Percentiles rank a stretch among this genome's conserved stretches.
These are phyloP conservation scores for Cucurbita moschata DNA, from an alignment of 306 rosid genomes.

Conservation along the genomic window DNA sequence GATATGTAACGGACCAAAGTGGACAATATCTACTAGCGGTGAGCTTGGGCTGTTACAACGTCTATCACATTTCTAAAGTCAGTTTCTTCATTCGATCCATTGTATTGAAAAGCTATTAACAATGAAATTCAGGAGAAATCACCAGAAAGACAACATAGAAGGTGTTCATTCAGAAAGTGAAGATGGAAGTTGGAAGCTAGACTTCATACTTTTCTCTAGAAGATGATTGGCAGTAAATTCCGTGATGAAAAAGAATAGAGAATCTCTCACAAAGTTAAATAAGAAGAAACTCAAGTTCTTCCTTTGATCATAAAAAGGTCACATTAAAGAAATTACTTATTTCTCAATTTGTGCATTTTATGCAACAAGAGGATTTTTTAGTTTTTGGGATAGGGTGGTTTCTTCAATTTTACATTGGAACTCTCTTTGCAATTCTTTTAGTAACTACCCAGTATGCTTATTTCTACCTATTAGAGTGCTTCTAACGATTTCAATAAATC, in stretches of 20 bases:
- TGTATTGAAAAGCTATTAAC: neutral
- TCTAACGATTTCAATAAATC: neutral
- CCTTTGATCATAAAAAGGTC: neutral
- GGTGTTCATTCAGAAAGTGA: neutral
- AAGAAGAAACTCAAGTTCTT: neutral
- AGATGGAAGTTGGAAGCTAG: neutral
- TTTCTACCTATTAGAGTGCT: neutral
- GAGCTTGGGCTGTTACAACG: too few relatives aligned
- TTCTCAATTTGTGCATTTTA: neutral
- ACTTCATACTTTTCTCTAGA: neutral
- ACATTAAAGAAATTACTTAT: neutral
- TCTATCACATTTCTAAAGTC: neutral
- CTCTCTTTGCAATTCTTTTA: neutral
- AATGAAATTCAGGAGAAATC: neutral
- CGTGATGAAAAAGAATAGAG: neutral
- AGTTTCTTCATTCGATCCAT: neutral
- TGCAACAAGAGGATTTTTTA: neutral
- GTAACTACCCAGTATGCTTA: neutral
- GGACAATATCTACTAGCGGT: too few relatives aligned
- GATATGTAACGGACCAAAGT: too few relatives aligned
- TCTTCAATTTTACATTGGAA: neutral
- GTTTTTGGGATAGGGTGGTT: neutral
- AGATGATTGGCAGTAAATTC: neutral
- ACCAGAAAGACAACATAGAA: neutral
- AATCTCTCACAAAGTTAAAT: neutral